Evolutionary conservation across 306 rosid species (phyloP).

Genomic region (Dalbergia cochinchinensis): DNA sequence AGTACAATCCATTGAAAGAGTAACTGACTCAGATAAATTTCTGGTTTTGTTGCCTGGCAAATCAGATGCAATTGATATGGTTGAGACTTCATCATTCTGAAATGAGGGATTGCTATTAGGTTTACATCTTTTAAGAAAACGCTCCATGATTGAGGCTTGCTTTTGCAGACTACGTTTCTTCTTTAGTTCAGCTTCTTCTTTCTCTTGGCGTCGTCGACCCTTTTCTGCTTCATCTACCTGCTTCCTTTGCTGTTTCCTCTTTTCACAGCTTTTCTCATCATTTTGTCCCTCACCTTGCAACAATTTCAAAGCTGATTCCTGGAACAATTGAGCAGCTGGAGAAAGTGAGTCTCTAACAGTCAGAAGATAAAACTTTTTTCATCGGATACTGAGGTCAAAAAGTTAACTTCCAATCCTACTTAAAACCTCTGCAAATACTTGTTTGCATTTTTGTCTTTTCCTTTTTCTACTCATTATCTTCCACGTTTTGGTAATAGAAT

Average conservation of each 20-base stretch:
- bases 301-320: constrained; percentile 69
- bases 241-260: constrained; percentile 69
- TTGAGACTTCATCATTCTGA: constrained; percentile 47
- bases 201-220: constrained; percentile 75
- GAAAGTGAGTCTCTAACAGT: background rate
- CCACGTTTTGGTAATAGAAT: constrained; percentile 25
- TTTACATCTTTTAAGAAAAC: constrained; percentile 79
- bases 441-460: constrained; percentile 15
- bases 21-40: constrained; percentile 58
- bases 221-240: constrained; percentile 81
- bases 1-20: constrained; percentile 73
- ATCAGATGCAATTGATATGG: constrained; percentile 51
- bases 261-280: constrained; percentile 63
- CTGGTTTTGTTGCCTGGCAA: constrained; percentile 48
- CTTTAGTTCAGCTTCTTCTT: constrained; percentile 80
- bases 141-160: constrained; percentile 92
- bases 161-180: constrained; percentile 71
- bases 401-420: constrained; percentile 3
- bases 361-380: constrained; percentile 14
- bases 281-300: constrained; percentile 61
- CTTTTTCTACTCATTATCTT: background rate
- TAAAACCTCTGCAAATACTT: constrained; percentile 24
- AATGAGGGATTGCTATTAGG: constrained; percentile 37
- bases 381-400: constrained; percentile 11
- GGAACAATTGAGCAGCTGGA: constrained; percentile 40